Evolutionary conservation across 2,329 filamentous ascomycete genomes (phyloP).

Genomic region (Cercospora beticola): DNA sequence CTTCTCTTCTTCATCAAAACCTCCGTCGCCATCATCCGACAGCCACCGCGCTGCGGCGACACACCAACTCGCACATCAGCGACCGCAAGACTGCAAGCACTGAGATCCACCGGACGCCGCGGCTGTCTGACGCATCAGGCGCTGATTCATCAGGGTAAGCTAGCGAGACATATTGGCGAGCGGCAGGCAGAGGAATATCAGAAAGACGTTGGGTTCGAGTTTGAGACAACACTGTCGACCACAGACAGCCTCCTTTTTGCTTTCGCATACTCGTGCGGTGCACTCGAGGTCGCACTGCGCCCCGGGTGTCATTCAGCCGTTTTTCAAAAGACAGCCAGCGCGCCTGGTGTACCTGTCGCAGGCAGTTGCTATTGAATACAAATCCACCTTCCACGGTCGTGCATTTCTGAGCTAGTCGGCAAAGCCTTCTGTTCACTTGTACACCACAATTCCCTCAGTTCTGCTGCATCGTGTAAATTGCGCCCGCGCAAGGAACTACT

Average conservation of each 20-base stretch:
- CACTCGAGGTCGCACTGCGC: conserved; percentile 21
- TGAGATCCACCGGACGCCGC: conserved; percentile 4
- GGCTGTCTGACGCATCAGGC: conserved; percentile 14
- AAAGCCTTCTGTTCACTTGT: conserved; percentile 30
- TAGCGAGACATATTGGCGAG: conserved; percentile 15
- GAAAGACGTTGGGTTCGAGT: conserved; percentile 12
- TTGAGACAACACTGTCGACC: conserved; percentile 4
- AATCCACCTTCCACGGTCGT: conserved; percentile 32
- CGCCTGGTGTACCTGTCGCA: conserved; percentile 29
- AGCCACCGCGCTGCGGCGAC: neutral
- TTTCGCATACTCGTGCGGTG: conserved; percentile 20
- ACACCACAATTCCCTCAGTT: conserved; percentile 27
- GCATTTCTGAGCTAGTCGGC: conserved; percentile 29
- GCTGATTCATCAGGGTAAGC: conserved; percentile 13
- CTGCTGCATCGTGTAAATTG: conserved; percentile 18
- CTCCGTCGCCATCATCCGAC: neutral
- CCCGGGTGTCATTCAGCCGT: conserved; percentile 15
- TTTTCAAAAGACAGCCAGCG: conserved; percentile 19
- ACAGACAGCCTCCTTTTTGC: neutral
- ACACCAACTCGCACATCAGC: neutral
- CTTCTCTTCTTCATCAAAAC: conserved; percentile 3
- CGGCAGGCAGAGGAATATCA: conserved; percentile 12
- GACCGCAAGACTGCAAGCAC: neutral
- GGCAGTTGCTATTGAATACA: conserved; percentile 36
- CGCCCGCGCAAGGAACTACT: conserved; percentile 18